Percentiles rank a stretch among this genome's conserved stretches.
These are phyloP conservation scores for Rhodotorula diobovata DNA, from an alignment of 768 basidiomycete genomes.

Conservation along the genomic window DNA sequence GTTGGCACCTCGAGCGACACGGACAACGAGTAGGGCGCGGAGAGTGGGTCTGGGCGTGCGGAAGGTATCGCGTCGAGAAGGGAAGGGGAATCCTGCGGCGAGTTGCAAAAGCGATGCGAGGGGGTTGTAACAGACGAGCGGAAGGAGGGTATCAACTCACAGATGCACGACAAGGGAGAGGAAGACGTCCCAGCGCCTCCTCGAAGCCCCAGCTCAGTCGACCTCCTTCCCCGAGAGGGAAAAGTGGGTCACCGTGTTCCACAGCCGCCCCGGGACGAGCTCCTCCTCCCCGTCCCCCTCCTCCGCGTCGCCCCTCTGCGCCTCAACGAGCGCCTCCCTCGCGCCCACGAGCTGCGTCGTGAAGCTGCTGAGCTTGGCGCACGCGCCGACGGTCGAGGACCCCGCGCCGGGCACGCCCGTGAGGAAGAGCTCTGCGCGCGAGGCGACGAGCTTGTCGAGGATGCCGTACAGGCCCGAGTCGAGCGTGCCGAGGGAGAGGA, in stretches of 20 bases:
- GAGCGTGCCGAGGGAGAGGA: constrained; percentile 45
- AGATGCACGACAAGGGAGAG: too few species aligned
- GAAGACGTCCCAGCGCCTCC: not conserved
- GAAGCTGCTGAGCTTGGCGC: constrained; percentile 52
- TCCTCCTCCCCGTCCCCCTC: constrained; percentile 28
- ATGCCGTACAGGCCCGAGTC: constrained; percentile 58
- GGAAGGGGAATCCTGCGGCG: too few species aligned
- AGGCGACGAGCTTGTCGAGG: constrained; percentile 58
- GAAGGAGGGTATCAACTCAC: too few species aligned
- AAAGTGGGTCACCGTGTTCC: constrained; percentile 29
- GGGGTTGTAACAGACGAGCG: too few species aligned
- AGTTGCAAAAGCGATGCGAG: too few species aligned
- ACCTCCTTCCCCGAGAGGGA: constrained; percentile 17
- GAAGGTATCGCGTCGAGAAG: too few species aligned
- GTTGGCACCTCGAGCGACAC: too few species aligned
- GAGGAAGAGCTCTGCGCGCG: constrained; percentile 55
- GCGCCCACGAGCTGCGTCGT: constrained; percentile 56
- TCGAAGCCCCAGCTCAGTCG: not conserved
- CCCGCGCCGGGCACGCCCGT: constrained; percentile 46
- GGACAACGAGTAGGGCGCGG: too few species aligned
- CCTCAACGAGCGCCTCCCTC: constrained; percentile 46
- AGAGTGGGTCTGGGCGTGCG: too few species aligned
- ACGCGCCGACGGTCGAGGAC: constrained; percentile 25
- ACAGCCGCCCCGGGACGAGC: constrained; percentile 2
- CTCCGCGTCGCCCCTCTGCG: constrained; percentile 36